phyloP scores from a whole-genome alignment of 495 filamentous ascomycete genomes.

The Chaetomium cochliodes region DNA sequence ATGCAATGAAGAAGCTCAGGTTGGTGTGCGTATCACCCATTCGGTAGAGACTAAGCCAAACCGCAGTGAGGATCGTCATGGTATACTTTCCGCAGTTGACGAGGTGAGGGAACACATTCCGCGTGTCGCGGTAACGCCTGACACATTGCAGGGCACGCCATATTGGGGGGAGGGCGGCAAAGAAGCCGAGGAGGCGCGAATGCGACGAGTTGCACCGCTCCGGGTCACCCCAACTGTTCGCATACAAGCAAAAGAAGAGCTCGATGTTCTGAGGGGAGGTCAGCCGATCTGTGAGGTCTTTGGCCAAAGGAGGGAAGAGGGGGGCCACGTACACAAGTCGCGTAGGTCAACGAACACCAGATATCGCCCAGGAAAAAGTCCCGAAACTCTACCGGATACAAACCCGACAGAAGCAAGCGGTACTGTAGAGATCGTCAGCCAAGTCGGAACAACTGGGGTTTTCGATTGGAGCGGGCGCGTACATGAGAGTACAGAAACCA shows the following conservation, averaged over 20 bases:
- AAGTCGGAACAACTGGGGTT: background rate
- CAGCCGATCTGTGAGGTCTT: slow-evolving; percentile 12
- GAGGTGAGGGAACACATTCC: slow-evolving; percentile 86
- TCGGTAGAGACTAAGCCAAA: slow-evolving; percentile 75
- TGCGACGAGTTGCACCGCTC: slow-evolving; percentile 79
- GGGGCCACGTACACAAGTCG: slow-evolving; percentile 69
- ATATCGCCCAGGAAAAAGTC: slow-evolving; percentile 98
- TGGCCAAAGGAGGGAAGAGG: background rate
- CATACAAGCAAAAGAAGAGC: slow-evolving; percentile 93
- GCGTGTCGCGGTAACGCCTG: slow-evolving; percentile 82
- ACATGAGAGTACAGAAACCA: slow-evolving; percentile 87
- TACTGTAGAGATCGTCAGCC: slow-evolving; percentile 54
- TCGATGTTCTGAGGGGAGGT: slow-evolving; percentile 65
- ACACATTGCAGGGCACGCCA: slow-evolving; percentile 90
- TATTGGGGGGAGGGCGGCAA: slow-evolving; percentile 77
- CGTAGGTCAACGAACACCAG: slow-evolving; percentile 91
- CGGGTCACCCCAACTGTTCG: slow-evolving; percentile 67
- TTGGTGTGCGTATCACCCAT: slow-evolving; percentile 58
- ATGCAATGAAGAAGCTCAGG: slow-evolving; percentile 71
- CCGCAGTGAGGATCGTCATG: slow-evolving; percentile 77
- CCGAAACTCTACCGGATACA: slow-evolving; percentile 92
- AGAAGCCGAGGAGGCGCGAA: slow-evolving; percentile 81
- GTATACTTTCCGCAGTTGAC: slow-evolving; percentile 90
- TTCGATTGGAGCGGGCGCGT: slow-evolving; percentile 36
- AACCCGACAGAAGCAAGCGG: slow-evolving; percentile 76